These are phyloP conservation scores for Pythium scleroteichum DNA, from an alignment of 352 stramenopile species.

Conservation along the genomic window DNA sequence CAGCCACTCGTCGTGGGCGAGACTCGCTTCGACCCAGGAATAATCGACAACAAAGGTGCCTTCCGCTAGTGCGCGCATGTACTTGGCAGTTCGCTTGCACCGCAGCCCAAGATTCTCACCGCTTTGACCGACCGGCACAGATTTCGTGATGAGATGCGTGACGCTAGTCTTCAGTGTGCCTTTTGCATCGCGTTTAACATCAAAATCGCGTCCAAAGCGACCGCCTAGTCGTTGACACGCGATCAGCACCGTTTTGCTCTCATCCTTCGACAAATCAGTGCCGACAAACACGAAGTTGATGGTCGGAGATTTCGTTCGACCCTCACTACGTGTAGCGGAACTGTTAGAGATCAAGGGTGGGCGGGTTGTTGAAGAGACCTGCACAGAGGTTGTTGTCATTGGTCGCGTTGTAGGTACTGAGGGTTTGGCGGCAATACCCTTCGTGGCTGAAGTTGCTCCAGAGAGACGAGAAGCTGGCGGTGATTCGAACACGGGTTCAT, in stretches of 20 bases:
- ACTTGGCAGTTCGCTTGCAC: slow-evolving; percentile 85
- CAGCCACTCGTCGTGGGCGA: slow-evolving; percentile 62
- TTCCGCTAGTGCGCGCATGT: slow-evolving; percentile 82
- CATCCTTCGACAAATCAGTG: slow-evolving; percentile 55
- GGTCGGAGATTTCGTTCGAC: background rate
- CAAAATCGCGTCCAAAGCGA: slow-evolving; percentile 74
- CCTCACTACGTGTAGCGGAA: background rate
- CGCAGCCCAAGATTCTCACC: slow-evolving; percentile 32
- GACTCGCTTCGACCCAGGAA: slow-evolving; percentile 70
- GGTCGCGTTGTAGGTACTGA: background rate
- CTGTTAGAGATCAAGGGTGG: background rate
- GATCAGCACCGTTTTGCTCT: slow-evolving; percentile 53
- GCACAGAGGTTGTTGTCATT: background rate
- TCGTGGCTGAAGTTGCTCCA: background rate
- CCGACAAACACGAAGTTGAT: slow-evolving; percentile 29
- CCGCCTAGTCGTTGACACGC: slow-evolving; percentile 65
- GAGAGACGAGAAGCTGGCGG: slow-evolving; percentile 4
- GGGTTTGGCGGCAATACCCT: background rate
- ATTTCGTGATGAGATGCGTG: slow-evolving; percentile 78
- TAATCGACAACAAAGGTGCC: slow-evolving; percentile 77
- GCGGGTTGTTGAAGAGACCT: background rate
- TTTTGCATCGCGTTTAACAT: slow-evolving; percentile 44
- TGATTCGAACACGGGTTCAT: slow-evolving; percentile 17
- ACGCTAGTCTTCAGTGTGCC: slow-evolving; percentile 53
- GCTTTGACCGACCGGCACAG: slow-evolving; percentile 31